Conservation (phyloP, 768 basidiomycete genomes). For the Rhizopogon roseolus region DNA sequence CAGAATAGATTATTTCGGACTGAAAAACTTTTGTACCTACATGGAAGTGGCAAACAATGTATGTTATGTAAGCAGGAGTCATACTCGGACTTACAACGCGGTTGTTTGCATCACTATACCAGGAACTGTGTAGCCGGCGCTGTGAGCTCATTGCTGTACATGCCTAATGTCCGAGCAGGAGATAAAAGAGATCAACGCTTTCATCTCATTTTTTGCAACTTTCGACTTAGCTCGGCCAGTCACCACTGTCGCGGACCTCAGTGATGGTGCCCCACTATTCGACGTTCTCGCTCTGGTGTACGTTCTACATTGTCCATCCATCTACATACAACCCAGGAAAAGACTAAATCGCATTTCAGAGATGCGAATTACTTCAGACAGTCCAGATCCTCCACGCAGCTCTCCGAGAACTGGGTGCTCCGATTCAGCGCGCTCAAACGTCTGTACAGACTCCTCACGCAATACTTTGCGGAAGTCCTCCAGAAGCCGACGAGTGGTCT, state of each 20-base stretch:
- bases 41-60: too few species aligned
- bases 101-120: too few species aligned
- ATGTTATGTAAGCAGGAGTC: too few species aligned
- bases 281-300: conserved; percentile 76
- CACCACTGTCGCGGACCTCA: conserved; percentile 61
- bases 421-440: conserved; percentile 81
- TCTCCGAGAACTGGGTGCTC: conserved; percentile 85
- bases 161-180: conserved; percentile 33
- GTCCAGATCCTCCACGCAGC: conserved; percentile 52
- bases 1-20: too few species aligned
- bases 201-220: conserved; percentile 74
- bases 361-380: conserved; percentile 78
- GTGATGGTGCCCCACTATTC: conserved; percentile 74
- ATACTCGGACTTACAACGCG: too few species aligned
- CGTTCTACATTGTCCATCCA: conserved; percentile 20
- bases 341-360: conserved; percentile 33
- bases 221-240: conserved; percentile 67
- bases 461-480: conserved; percentile 81
- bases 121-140: too few species aligned
- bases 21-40: too few species aligned
- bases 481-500: conserved; percentile 73
- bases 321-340: not conserved
- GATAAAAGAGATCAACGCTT: conserved; percentile 70
- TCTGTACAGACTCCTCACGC: conserved; percentile 82
- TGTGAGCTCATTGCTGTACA: not conserved